Evolutionary conservation across 2,329 filamentous ascomycete species (phyloP), one percentile per base, ranked within the genome.

Genomic region (Penicillium freii): DNA sequence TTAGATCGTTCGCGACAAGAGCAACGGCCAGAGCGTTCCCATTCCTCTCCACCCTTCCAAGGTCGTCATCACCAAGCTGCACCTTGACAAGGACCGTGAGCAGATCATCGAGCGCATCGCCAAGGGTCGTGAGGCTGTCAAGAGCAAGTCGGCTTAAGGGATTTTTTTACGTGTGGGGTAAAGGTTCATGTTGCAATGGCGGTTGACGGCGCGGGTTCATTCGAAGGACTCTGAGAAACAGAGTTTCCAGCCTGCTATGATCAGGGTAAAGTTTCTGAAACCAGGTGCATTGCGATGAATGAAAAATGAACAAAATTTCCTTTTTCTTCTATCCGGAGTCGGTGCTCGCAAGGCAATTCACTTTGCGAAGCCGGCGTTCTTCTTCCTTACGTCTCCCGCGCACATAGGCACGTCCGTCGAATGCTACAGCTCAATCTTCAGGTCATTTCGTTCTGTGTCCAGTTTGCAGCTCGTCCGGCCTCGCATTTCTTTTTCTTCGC

Each of bases 51-150:
- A 93, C 82, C 89, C 94, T 75, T 95, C 90, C 82, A 97, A 97
- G 82, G 91, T 96, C 71, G 88, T 96, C 83, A 90, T 99, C 84
- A 96, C 89, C 83, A 97, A 97, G 87, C 87, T 97, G 80, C 96
- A 97, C 90, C 85, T 97, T 82, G 77, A 81, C 68, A 81, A 81
- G 74, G 78, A 81, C 68, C 75, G 78, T 65, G 78, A 81, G 71
- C 72, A 74, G 62, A 77, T 81, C 61, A 71, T 80, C 47, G 76
- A 77, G 67, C 75, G 79, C 66, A 75, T 77, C 48, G 71, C 67
- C 57, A 78, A 81, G 71, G 77, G 78, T 57, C 75, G 78, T 69
- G 77, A 80, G 69, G 71, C 71, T 51, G 73, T 74, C 64, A 67
- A 75, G 65, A 81, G 81, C 78, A 92, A 92, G 83, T 70, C 68